These are phyloP conservation scores for Kwoniella heveanensis DNA, from an alignment of 768 basidiomycete genomes.

Conservation along the genomic window DNA sequence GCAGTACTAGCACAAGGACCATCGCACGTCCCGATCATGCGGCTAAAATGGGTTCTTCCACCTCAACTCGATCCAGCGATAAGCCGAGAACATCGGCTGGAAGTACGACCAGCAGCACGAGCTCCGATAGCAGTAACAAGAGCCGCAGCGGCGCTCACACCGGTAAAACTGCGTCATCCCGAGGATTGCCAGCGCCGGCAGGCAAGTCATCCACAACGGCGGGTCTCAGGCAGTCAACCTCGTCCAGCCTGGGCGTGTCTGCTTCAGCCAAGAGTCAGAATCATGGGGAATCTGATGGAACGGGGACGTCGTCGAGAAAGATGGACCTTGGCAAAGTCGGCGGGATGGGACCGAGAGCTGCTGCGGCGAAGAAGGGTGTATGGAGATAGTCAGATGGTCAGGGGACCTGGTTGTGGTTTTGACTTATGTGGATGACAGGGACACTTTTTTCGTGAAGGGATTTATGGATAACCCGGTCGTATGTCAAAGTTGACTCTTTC, in stretches of 20 bases:
- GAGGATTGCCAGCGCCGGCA: too few species aligned
- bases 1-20: too few species aligned
- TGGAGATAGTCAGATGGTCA: conserved; percentile 20
- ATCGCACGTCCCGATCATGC: background rate
- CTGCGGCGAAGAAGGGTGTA: conserved; percentile 7
- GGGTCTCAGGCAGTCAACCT: conserved; percentile 1
- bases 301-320: conserved; percentile 4
- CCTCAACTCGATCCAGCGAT: too few species aligned
- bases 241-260: background rate
- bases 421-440: too few species aligned
- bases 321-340: conserved; percentile 32
- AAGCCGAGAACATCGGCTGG: conserved; percentile 12
- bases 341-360: conserved; percentile 30
- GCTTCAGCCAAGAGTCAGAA: background rate
- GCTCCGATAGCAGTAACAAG: background rate
- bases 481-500: too few species aligned
- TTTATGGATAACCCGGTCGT: too few species aligned
- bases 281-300: background rate
- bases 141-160: background rate
- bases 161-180: background rate
- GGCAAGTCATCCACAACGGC: too few species aligned
- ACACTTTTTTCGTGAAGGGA: too few species aligned
- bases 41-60: background rate
- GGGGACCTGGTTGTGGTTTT: too few species aligned
- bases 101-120: background rate